Evolutionary conservation across 2,329 filamentous ascomycete species (phyloP).

Genomic region (Colletotrichum plurivorum): DNA sequence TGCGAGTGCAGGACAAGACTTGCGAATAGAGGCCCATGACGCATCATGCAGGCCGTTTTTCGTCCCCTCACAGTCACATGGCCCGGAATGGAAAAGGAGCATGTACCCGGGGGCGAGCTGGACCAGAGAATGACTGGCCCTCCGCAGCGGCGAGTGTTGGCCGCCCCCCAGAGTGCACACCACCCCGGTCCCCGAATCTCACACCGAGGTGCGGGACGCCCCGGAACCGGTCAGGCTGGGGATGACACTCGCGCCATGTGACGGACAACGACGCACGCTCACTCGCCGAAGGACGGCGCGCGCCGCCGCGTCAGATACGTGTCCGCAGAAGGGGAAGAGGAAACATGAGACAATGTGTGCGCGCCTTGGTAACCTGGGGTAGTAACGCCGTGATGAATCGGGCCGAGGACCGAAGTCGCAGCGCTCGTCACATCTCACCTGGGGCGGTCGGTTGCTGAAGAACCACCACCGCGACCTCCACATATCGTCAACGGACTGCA

Average conservation of each 20-base stretch:
- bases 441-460: neutral
- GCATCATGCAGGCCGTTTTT: neutral
- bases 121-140: neutral
- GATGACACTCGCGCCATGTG: constrained; percentile 13
- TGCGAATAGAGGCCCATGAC: constrained; percentile 4
- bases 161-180: constrained; percentile 11
- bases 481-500: neutral
- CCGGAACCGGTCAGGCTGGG: constrained; percentile 31
- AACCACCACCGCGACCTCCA: neutral
- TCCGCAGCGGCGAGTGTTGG: neutral
- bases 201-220: constrained; percentile 38
- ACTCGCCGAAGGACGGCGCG: neutral
- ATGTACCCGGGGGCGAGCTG: neutral
- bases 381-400: neutral
- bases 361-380: neutral
- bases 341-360: neutral
- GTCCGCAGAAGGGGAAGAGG: neutral
- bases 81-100: neutral
- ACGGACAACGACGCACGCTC: neutral
- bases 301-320: neutral
- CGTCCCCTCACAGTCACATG: constrained; percentile 25
- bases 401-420: neutral
- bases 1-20: neutral
- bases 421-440: neutral
- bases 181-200: constrained; percentile 28